phyloP scores from a whole-genome alignment of 164 flowering plant species.

The Dillenia suffruticosa region DNA sequence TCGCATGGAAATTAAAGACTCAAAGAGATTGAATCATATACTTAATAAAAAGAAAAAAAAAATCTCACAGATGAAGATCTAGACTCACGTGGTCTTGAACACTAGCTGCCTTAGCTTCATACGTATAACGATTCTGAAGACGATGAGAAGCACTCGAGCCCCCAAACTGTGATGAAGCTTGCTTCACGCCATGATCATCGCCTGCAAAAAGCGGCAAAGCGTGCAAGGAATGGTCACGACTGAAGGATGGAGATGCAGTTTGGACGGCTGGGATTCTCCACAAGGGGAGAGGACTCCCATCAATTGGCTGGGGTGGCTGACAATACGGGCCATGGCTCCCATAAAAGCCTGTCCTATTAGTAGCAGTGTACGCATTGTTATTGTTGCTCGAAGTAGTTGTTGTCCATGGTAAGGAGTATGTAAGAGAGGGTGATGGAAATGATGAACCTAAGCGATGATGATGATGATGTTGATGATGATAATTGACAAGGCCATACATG shows the following conservation, averaged over 20 bases:
- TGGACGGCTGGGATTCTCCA: constrained; percentile 66
- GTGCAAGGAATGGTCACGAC: constrained; percentile 18
- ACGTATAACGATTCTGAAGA: constrained; percentile 26
- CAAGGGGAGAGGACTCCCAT: constrained; percentile 63
- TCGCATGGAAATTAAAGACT: no score
- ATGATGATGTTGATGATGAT: not conserved
- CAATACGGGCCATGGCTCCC: constrained; percentile 19
- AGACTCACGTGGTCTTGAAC: constrained; percentile 84
- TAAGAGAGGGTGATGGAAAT: constrained; percentile 6
- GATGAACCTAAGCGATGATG: constrained; percentile 21
- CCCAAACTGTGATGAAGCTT: not conserved
- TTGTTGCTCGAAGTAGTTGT: constrained; percentile 4
- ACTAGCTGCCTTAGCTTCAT: constrained; percentile 25
- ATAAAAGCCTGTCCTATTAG: constrained; percentile 20
- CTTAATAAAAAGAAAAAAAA: not conserved
- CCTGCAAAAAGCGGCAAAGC: constrained; percentile 12
- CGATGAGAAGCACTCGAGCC: constrained; percentile 7
- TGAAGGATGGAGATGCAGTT: constrained; percentile 9
- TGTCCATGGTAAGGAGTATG: constrained; percentile 29
- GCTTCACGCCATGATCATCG: constrained; percentile 21
- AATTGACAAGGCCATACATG: constrained; percentile 49
- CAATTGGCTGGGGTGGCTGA: constrained; percentile 34
- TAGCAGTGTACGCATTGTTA: not conserved
- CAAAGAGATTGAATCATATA: not conserved
- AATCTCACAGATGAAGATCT: constrained; percentile 76